Percentiles rank a stretch among this genome's conserved stretches.
These are phyloP conservation scores for Suillus hirtellus DNA, from an alignment of 768 basidiomycete species.

Conservation along the genomic window DNA sequence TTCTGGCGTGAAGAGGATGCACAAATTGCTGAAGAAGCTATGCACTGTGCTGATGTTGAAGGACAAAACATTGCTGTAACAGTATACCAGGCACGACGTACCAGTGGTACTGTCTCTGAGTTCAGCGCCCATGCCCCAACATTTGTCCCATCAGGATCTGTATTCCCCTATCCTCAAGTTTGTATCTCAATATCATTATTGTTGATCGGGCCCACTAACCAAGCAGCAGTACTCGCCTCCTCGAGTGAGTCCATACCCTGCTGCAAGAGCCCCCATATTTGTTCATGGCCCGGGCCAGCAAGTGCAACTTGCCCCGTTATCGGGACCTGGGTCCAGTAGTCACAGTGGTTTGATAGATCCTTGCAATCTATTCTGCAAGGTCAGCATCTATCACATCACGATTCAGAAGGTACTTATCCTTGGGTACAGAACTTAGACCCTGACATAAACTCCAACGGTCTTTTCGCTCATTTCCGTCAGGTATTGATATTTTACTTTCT, in stretches of 20 bases:
- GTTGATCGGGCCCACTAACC: conserved; percentile 9
- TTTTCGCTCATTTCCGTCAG: conserved; percentile 81
- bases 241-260: conserved; percentile 51
- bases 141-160: conserved; percentile 72
- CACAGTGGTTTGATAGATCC: conserved; percentile 89
- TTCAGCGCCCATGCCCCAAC: conserved; percentile 75
- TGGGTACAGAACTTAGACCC: conserved; percentile 74
- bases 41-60: conserved; percentile 83
- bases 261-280: conserved; percentile 48
- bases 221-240: conserved; percentile 65
- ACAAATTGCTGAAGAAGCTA: conserved; percentile 69
- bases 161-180: conserved; percentile 65
- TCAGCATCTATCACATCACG: conserved; percentile 29
- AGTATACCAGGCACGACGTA: conserved; percentile 67
- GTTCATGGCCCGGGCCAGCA: conserved; percentile 90
- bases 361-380: conserved; percentile 89
- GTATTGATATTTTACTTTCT: conserved; percentile 37
- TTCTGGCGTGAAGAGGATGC: conserved; percentile 90
- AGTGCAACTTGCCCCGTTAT: conserved; percentile 75
- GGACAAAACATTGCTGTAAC: conserved; percentile 86
- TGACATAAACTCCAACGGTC: conserved; percentile 79
- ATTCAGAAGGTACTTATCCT: conserved; percentile 11
- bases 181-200: conserved; percentile 31
- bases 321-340: conserved; percentile 76
- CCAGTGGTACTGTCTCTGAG: conserved; percentile 54